A percentile compares a stretch with the other conserved stretches of the same genome.
Conservation (phyloP, 1,139 yeast species). For the Pichia kudriavzevii region DNA sequence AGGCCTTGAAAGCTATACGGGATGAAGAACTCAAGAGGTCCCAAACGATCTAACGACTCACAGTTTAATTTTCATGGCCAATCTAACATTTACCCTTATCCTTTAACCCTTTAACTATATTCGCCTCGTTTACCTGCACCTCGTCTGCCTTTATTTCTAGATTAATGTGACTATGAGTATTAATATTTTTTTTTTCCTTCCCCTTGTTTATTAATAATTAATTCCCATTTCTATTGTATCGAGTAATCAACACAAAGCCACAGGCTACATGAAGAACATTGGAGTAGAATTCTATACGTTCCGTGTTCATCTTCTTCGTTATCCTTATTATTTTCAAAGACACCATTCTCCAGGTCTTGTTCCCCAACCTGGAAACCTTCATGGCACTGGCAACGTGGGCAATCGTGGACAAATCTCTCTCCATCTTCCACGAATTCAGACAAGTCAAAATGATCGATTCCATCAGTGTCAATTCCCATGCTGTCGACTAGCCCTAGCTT, state of each 20-base stretch:
- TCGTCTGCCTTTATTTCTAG: no score
- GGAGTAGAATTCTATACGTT: constrained; percentile 56
- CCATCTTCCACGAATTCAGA: constrained; percentile 32
- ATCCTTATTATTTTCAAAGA: constrained; percentile 18
- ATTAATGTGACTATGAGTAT: no score
- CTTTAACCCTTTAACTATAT: neutral
- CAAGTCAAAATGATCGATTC: constrained; percentile 20
- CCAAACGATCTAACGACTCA: no score
- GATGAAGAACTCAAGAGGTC: constrained; percentile 44
- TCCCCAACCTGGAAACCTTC: constrained; percentile 56
- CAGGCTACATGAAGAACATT: constrained; percentile 73
- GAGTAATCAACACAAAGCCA: constrained; percentile 70
- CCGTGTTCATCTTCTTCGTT: constrained; percentile 19
- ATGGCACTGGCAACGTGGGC: constrained; percentile 64
- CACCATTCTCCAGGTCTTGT: constrained; percentile 45
- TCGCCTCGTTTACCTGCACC: no score
- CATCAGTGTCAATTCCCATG: constrained; percentile 6
- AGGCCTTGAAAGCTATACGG: constrained; percentile 55
- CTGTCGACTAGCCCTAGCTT: constrained; percentile 41
- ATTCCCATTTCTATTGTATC: neutral
- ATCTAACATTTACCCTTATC: no score
- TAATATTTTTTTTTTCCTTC: no score
- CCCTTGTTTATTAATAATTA: no score
- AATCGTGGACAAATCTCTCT: constrained; percentile 35
- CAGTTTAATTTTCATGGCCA: no score